Conservation (phyloP, 495 filamentous ascomycete species). For the Platismatia glauca region DNA sequence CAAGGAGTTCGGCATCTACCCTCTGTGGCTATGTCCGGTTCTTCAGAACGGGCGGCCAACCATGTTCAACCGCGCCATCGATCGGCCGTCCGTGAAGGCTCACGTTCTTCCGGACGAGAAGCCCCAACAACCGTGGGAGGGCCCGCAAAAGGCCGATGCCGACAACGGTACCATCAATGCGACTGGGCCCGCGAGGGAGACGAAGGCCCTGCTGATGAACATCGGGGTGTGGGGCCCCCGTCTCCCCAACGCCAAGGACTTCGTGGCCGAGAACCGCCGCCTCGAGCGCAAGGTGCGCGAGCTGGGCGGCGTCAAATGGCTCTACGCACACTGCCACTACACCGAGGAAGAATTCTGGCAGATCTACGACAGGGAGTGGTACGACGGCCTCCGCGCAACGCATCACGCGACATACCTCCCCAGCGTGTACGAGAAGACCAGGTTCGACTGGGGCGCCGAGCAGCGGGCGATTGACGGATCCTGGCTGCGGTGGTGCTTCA, state of each 20-base stretch:
- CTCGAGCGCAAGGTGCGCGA: slow-evolving; percentile 54
- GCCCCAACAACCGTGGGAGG: not conserved
- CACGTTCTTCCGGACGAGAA: not conserved
- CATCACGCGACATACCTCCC: slow-evolving; percentile 41
- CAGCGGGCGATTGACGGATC: slow-evolving; percentile 9
- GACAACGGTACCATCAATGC: not conserved
- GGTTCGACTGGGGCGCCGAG: slow-evolving; percentile 10
- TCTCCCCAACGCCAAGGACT: slow-evolving; percentile 29
- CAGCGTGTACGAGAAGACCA: slow-evolving; percentile 32
- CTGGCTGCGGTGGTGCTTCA: slow-evolving; percentile 10
- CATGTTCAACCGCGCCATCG: not conserved
- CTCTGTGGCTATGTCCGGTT: slow-evolving; percentile 52
- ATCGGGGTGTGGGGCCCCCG: slow-evolving; percentile 45
- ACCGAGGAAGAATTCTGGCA: slow-evolving; percentile 46
- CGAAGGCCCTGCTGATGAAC: slow-evolving; percentile 37
- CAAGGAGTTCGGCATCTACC: slow-evolving; percentile 40
- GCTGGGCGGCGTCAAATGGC: slow-evolving; percentile 56
- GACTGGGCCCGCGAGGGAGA: not conserved
- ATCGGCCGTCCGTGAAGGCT: not conserved
- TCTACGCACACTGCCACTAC: slow-evolving; percentile 51
- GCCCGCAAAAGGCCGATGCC: not conserved
- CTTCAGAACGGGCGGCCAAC: slow-evolving; percentile 24
- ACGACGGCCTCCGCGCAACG: slow-evolving; percentile 38
- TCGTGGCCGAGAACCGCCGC: slow-evolving; percentile 50
- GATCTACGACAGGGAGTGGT: slow-evolving; percentile 40